Evolutionary conservation across 139 green algal genomes (phyloP), one percentile per base, ranked within the genome.

Genomic region (Micractinium sp.): DNA sequence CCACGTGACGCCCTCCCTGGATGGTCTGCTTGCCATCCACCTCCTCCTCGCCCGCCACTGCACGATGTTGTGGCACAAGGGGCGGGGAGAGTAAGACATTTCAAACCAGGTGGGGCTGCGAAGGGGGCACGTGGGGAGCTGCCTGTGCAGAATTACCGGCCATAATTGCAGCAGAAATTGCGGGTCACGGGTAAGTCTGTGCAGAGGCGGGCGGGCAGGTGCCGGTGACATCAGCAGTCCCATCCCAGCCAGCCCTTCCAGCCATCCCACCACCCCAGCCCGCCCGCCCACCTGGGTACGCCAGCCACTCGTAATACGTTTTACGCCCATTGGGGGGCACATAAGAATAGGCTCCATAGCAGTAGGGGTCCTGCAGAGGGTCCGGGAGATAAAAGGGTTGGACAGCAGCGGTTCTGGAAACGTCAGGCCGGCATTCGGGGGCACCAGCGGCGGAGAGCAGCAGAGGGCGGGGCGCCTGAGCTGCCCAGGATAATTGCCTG

Each of bases 271-370:
- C 7, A 38, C 0, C 16, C 3, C 18, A 81, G 81, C 29, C 69
- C 39, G 56, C 29, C 33, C 18, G 85, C 36, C 82, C 38, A 81
- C 83, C 87, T 20, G 90, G 87, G 60, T 74, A 56, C 13, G 69
- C 60, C 53, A 92, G 35, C 81, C 82, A 85, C 1, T 91, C 81
- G 38, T 86, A 92, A 56, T 81, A 81, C 19, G 18, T 67, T 74
- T 91, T 85, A 0, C 66, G 41, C 19, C 79, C 75, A 27, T 56
- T 16, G 14, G 80, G 56, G 0, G 81, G 80, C 60, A 92, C 90
- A 19, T 79, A 92, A 5, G 78, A 86, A 56, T 92, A 91, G 0
- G 90, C 90, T 29, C 90, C 90, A 29, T 29, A 81, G 39, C 67
- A 83, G 56, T 60, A 92, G 12, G 86, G 90, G 81, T 92, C 90